phyloP scores from a whole-genome alignment of 495 filamentous ascomycete genomes.

The Podospora pseudocomata region DNA sequence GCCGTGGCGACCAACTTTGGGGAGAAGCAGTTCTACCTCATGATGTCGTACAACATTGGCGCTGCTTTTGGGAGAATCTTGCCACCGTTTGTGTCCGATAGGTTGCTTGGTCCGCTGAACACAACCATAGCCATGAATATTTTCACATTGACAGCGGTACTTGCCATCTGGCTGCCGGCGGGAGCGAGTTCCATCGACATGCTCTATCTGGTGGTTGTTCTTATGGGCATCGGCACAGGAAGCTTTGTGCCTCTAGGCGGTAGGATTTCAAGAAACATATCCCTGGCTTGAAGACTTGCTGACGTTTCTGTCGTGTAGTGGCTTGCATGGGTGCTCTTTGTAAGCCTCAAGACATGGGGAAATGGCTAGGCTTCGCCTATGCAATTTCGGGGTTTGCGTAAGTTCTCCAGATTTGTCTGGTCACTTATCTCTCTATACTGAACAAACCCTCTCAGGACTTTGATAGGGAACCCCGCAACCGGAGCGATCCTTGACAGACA shows the following conservation, averaged over 20 bases:
- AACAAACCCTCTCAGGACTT: slow-evolving; percentile 11
- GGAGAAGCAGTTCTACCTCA: slow-evolving; percentile 29
- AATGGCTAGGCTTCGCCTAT: slow-evolving; percentile 31
- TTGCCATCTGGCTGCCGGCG: slow-evolving; percentile 27
- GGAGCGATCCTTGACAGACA: slow-evolving; percentile 22
- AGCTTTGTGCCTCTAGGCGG: slow-evolving; percentile 31
- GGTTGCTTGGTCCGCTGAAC: slow-evolving; percentile 29
- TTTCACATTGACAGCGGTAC: slow-evolving; percentile 24
- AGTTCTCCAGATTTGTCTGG: neutral
- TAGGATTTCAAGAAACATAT: slow-evolving; percentile 3
- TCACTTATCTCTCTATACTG: neutral
- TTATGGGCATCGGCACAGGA: slow-evolving; percentile 32
- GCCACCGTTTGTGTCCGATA: slow-evolving; percentile 27
- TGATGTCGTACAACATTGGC: slow-evolving; percentile 36
- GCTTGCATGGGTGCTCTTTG: slow-evolving; percentile 30
- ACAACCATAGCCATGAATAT: slow-evolving; percentile 27
- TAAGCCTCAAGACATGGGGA: slow-evolving; percentile 21
- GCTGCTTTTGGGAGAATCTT: slow-evolving; percentile 28
- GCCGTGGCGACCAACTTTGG: slow-evolving; percentile 25
- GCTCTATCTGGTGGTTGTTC: slow-evolving; percentile 24
- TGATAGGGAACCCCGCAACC: slow-evolving; percentile 29
- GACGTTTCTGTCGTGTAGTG: neutral
- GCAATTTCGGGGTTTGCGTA: slow-evolving; percentile 29
- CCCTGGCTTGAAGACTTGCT: neutral
- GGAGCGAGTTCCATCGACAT: slow-evolving; percentile 19